phyloP scores from a whole-genome alignment of 352 stramenopile genomes.

The Thalassiosira mediterranea region DNA sequence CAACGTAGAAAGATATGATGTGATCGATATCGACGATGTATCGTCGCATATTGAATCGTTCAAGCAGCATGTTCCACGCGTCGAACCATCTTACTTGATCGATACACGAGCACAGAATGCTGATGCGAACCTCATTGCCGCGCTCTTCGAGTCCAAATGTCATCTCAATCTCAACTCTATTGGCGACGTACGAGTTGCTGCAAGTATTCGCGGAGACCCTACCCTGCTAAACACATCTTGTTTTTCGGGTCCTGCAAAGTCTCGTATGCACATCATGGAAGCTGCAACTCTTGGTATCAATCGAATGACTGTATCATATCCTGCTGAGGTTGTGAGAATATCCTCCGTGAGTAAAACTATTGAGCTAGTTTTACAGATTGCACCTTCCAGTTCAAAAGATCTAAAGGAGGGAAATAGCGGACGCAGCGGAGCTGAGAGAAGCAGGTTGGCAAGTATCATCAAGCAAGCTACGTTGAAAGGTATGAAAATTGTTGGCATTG shows the following conservation, averaged over 20 bases:
- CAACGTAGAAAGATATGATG: not conserved
- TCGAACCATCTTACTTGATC: slow-evolving; percentile 4
- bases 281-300: slow-evolving; percentile 7
- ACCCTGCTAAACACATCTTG: not conserved
- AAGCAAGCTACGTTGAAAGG: not conserved
- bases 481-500: slow-evolving; percentile 12
- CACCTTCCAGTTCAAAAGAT: slow-evolving; percentile 1
- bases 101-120: slow-evolving; percentile 5
- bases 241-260: slow-evolving; percentile 6
- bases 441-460: not conserved
- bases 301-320: slow-evolving; percentile 11
- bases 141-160: not conserved
- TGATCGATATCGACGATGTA: slow-evolving; percentile 3
- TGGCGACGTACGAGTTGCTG: not conserved
- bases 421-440: slow-evolving; percentile 4
- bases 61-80: slow-evolving; percentile 1
- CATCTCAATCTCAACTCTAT: slow-evolving; percentile 7
- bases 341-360: slow-evolving; percentile 5
- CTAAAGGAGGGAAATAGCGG: not conserved
- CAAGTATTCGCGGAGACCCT: not conserved
- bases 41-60: slow-evolving; percentile 4
- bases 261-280: slow-evolving; percentile 2
- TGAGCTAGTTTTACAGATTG: slow-evolving; percentile 5
- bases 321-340: slow-evolving; percentile 18
- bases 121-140: not conserved